Base-by-base conservation (phyloP, 768 basidiomycete genomes). In the Tylopilus intermedius region DNA sequence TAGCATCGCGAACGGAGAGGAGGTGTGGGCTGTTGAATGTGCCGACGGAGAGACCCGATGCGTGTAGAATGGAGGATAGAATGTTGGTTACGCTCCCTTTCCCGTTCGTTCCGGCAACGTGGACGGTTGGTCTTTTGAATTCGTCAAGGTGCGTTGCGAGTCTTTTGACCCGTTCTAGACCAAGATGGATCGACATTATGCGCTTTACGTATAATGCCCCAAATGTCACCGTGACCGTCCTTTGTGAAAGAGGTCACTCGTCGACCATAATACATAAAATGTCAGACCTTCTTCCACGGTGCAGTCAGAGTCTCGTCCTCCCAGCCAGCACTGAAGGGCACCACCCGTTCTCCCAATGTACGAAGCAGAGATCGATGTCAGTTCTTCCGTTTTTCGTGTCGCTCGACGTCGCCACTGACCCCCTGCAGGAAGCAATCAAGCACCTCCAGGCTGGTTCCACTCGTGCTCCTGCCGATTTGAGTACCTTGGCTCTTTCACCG, bases 101-200 rank as follows among this genome's bases (percentile, higher is more conserved):
- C 8, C 95, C 95, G 70, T 99, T 98, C 0, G 96, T 99, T 0
- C 96, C 96, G 8, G 93, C 84, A 52, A 98, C 79, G 63, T 99
- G 96, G 33, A 90, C 75, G 0, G 93, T 91, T 0, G 93, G 95
- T 2, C 90, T 79, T 0, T 76, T 81, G 62, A 88, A 0, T 81
- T 82, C 5, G 30, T 5, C 30, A 30, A 95, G 70, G 59, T 76
- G 62, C 3, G 66, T 53, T 32, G 86, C 76, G 0, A 93, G 74
- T 3, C 52, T 66, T 40, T 65, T 61, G 35, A 91, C 75, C 7
- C 86, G 79, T 49, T 82, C 75, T 3, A 91, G 74, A 11, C 79
- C 77, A 9, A 91, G 78, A 56, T 86, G 81, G 59, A 91, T 86
- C 5, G 83, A 81, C 83, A 83, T 81, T 15, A n/a, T n/a, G n/a